Evolutionary conservation across 805 yeast species (phyloP).

Genomic region (Brettanomyces naardenensis): DNA sequence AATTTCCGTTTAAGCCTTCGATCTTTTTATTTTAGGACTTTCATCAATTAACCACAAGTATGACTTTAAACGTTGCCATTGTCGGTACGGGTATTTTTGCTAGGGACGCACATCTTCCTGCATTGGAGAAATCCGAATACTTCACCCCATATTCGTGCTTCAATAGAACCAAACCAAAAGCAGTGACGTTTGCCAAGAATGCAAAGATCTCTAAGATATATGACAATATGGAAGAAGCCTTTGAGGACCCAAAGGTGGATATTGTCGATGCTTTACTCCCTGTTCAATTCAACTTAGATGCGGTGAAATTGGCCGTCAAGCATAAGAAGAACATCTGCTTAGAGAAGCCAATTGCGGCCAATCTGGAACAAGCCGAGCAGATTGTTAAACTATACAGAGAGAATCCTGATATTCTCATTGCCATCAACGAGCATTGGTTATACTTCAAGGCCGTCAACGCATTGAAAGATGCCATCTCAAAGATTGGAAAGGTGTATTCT

Average conservation of each 20-base stretch:
- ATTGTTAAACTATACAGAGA: conserved; percentile 59
- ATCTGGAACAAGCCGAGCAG: conserved; percentile 68
- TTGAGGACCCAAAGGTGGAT: conserved; percentile 61
- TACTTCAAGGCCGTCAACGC: conserved; percentile 52
- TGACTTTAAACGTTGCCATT: conserved; percentile 46
- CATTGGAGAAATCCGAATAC: conserved; percentile 41
- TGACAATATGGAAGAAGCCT: conserved; percentile 54
- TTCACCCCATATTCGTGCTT: conserved; percentile 62
- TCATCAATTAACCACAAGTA: background rate
- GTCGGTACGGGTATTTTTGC: conserved; percentile 90
- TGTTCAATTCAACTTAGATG: conserved; percentile 68
- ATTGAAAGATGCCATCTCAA: conserved; percentile 49
- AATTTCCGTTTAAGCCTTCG: too few relatives aligned
- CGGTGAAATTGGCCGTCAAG: conserved; percentile 61
- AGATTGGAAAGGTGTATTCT: conserved; percentile 66
- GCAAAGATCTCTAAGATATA: conserved; percentile 51
- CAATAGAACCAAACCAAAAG: conserved; percentile 81
- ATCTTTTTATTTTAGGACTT: background rate
- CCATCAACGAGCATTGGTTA: conserved; percentile 82
- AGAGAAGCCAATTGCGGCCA: conserved; percentile 93
- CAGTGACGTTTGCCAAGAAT: conserved; percentile 58
- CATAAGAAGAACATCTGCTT: conserved; percentile 71
- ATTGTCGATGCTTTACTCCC: conserved; percentile 83
- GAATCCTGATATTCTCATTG: conserved; percentile 56
- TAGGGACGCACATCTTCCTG: conserved; percentile 73